These are phyloP conservation scores for Leccinum aurantiacum DNA, from an alignment of 768 basidiomycete genomes.

Conservation along the genomic window DNA sequence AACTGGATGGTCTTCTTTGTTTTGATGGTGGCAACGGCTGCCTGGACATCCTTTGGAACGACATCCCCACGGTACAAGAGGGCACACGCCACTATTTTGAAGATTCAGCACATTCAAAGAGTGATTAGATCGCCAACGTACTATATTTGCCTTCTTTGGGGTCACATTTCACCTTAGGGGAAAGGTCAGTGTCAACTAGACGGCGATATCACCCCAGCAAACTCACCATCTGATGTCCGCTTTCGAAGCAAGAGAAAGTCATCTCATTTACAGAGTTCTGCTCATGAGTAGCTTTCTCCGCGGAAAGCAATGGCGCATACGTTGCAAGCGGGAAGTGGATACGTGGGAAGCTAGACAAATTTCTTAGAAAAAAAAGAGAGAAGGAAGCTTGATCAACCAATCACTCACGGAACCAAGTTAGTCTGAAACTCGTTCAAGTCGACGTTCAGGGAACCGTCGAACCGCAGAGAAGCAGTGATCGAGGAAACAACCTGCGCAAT, in stretches of 20 bases:
- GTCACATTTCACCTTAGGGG: conserved; percentile 72
- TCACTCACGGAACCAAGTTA: conserved; percentile 90
- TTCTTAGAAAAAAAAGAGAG: conserved; percentile 1
- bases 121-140: conserved; percentile 37
- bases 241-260: conserved; percentile 98
- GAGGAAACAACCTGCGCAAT: conserved; percentile 99
- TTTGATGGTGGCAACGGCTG: conserved; percentile 92
- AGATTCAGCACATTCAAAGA: conserved; percentile 14
- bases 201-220: background rate
- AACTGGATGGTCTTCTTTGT: conserved; percentile 98
- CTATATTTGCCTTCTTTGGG: conserved; percentile 99
- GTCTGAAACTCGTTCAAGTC: conserved; percentile 99
- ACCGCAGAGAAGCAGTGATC: conserved; percentile 94
- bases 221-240: conserved; percentile 89
- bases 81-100: conserved; percentile 76
- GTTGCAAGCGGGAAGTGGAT: conserved; percentile 99
- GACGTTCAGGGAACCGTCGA: conserved; percentile 96
- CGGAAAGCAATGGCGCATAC: conserved; percentile 93
- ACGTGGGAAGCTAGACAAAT: conserved; percentile 75
- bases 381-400: background rate
- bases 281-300: conserved; percentile 93
- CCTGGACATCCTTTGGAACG: conserved; percentile 93
- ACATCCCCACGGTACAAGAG: conserved; percentile 95
- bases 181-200: conserved; percentile 5
- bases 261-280: conserved; percentile 97